Evolutionary conservation across 83 land plant species (phyloP).

Genomic region (Isoetes engelmannii): DNA sequence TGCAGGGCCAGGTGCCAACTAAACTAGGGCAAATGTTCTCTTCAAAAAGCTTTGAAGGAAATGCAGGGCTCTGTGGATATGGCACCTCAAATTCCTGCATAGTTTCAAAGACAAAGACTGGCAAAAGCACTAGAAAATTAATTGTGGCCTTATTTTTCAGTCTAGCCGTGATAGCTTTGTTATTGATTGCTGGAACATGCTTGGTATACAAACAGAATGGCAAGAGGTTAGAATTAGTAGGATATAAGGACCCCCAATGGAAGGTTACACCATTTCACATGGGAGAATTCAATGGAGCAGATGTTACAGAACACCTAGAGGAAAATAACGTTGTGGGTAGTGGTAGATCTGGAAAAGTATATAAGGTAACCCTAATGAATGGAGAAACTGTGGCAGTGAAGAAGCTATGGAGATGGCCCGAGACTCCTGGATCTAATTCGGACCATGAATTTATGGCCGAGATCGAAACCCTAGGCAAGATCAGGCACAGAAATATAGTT

Average conservation of each 20-base stretch:
- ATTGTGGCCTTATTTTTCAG: neutral
- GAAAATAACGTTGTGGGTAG: slow-evolving; percentile 44
- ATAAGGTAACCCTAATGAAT: slow-evolving; percentile 18
- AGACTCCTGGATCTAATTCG: neutral
- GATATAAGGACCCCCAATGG: too few relatives aligned
- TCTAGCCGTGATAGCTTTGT: neutral
- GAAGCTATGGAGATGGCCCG: slow-evolving; percentile 18
- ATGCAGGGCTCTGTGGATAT: slow-evolving; percentile 8
- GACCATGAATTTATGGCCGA: slow-evolving; percentile 32
- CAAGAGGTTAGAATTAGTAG: too few relatives aligned
- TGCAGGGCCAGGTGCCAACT: slow-evolving; percentile 29
- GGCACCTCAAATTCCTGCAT: too few relatives aligned
- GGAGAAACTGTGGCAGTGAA: slow-evolving; percentile 51
- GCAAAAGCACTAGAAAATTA: neutral
- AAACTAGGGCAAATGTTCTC: neutral
- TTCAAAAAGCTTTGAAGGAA: slow-evolving; percentile 17
- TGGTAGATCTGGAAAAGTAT: slow-evolving; percentile 53
- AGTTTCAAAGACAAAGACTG: neutral
- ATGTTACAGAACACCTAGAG: slow-evolving; percentile 24
- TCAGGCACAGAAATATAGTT: slow-evolving; percentile 44
- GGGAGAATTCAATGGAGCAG: slow-evolving; percentile 24
- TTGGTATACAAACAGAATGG: too few relatives aligned
- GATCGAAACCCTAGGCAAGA: slow-evolving; percentile 41
- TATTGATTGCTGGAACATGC: neutral
- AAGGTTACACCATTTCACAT: slow-evolving; percentile 36